Conservation (phyloP, 345 rosid species). For the Turritis glabra region DNA sequence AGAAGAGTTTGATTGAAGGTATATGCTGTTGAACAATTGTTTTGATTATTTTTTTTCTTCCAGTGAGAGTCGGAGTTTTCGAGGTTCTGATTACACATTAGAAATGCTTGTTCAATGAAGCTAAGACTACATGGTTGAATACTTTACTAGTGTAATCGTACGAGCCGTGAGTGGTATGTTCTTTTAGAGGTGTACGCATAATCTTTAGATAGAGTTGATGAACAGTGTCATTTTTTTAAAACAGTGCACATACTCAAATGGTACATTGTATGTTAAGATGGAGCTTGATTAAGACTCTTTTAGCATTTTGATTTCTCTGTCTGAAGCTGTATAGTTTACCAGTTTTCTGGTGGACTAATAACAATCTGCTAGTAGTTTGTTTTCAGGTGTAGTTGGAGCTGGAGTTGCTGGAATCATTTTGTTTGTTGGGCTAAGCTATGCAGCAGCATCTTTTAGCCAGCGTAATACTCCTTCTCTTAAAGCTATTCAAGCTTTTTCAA, state of each 20-base stretch:
- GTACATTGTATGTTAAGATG: slow-evolving; percentile 2
- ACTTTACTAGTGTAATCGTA: background rate
- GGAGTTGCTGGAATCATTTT: slow-evolving; percentile 70
- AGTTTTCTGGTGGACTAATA: slow-evolving; percentile 53
- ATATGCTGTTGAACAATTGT: slow-evolving; percentile 16
- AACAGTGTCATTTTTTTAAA: background rate
- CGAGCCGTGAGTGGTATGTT: background rate
- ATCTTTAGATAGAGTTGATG: background rate
- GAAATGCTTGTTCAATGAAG: background rate
- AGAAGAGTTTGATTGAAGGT: slow-evolving; percentile 69
- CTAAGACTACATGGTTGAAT: background rate
- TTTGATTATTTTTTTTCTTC: background rate
- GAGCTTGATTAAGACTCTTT: background rate
- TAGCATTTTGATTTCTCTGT: background rate
- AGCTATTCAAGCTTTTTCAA: background rate
- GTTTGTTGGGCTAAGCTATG: slow-evolving; percentile 58
- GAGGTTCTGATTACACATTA: slow-evolving; percentile 2
- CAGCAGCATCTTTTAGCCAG: slow-evolving; percentile 62
- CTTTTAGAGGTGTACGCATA: background rate
- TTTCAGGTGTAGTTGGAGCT: slow-evolving; percentile 83
- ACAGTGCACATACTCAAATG: background rate
- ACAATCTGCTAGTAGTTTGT: slow-evolving; percentile 66
- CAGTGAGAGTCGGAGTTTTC: slow-evolving; percentile 16
- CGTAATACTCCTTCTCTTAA: slow-evolving; percentile 33
- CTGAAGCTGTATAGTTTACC: slow-evolving; percentile 26